A percentile compares a stretch with the other conserved stretches of the same genome.
Conservation (phyloP, 345 rosid genomes). For the Linum usitatissimum region DNA sequence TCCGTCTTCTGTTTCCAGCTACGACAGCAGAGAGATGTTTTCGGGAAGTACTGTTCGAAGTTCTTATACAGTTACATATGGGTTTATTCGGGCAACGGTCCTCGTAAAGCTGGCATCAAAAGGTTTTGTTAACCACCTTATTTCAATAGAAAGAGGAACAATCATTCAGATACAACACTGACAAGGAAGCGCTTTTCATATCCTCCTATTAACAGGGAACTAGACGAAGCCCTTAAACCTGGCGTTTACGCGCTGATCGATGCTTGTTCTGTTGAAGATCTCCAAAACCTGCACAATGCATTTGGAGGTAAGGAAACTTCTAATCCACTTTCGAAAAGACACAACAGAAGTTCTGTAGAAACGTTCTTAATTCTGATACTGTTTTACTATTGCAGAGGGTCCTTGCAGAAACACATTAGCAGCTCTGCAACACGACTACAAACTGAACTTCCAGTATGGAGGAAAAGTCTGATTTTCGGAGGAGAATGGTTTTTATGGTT, state of each 20-base stretch:
- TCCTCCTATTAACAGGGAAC: constrained; percentile 48
- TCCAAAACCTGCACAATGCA: constrained; percentile 73
- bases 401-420: constrained; percentile 78
- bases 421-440: constrained; percentile 65
- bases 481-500: background rate
- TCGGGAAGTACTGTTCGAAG: constrained; percentile 62
- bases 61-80: constrained; percentile 63
- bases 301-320: constrained; percentile 56
- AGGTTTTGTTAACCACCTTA: constrained; percentile 28
- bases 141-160: background rate
- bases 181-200: constrained; percentile 1
- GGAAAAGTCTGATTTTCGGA: constrained; percentile 60
- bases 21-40: constrained; percentile 68
- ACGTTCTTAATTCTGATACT: background rate
- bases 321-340: background rate
- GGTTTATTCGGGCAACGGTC: constrained; percentile 71
- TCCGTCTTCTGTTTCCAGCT: constrained; percentile 36
- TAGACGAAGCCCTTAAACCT: constrained; percentile 80
- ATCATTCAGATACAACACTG: background rate
- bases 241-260: constrained; percentile 86
- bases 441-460: constrained; percentile 58
- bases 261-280: constrained; percentile 63
- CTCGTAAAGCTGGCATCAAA: constrained; percentile 59
- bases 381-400: constrained; percentile 49
- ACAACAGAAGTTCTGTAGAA: too few species aligned